Conservation (phyloP, 257 asterid species). For the Solanum clarkiae region DNA sequence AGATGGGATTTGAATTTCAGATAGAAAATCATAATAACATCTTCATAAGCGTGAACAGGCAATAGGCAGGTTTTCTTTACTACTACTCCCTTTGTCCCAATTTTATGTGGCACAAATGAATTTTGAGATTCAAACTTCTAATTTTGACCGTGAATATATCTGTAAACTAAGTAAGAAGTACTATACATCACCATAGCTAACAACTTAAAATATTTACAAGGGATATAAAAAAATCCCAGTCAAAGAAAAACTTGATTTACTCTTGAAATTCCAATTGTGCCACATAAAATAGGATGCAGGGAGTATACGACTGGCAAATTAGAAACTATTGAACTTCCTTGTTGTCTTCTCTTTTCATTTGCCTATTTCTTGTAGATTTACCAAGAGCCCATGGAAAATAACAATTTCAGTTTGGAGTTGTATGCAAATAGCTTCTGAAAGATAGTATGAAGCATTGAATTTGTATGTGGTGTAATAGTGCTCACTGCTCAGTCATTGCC, state of each 20-base stretch:
- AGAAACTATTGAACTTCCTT: background rate
- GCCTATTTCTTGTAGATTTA: background rate
- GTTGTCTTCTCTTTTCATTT: background rate
- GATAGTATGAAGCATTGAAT: background rate
- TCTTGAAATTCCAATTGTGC: background rate
- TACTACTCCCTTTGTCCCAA: no score
- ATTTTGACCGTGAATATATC: no score
- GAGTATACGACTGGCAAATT: background rate
- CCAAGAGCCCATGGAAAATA: background rate
- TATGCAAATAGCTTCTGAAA: background rate
- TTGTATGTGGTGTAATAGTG: background rate
- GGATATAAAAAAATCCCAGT: background rate
- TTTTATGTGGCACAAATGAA: no score
- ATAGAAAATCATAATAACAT: background rate
- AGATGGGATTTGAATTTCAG: background rate
- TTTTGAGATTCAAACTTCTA: no score
- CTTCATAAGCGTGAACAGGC: background rate
- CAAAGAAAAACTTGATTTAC: background rate
- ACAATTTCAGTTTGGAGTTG: background rate
- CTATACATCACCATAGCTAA: no score
- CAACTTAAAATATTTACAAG: background rate
- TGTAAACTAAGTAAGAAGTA: no score
- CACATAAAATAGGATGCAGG: background rate
- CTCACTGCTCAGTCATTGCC: background rate
- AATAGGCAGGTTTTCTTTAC: background rate